A percentile compares a stretch with the other conserved stretches of the same genome.
These are phyloP conservation scores for Penicillium cataractarum DNA, from an alignment of 495 filamentous ascomycete species.

Conservation along the genomic window DNA sequence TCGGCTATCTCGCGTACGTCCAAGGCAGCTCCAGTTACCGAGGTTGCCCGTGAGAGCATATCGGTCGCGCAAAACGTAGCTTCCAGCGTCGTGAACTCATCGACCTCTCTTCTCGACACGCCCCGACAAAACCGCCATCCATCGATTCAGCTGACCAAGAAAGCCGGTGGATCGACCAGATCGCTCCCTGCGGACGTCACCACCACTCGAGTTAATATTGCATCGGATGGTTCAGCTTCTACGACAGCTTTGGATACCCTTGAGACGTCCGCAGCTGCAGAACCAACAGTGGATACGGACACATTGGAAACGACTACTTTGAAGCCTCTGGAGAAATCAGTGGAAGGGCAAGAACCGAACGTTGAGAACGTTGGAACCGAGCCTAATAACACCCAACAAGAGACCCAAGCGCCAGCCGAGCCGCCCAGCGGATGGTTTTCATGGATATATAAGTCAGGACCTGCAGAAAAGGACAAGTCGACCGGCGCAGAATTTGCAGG, in stretches of 20 bases:
- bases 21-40: conserved; percentile 72
- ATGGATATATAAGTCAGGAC: conserved; percentile 51
- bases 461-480: conserved; percentile 14
- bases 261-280: conserved; percentile 23
- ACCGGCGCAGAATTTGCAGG: conserved; percentile 12
- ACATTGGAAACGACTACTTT: conserved; percentile 16
- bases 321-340: conserved; percentile 24
- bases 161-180: conserved; percentile 43
- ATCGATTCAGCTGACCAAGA: conserved; percentile 48
- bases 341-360: conserved; percentile 20
- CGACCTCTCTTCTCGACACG: conserved; percentile 35
- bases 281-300: conserved; percentile 32
- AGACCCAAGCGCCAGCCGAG: conserved; percentile 18
- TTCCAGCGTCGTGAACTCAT: conserved; percentile 42
- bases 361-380: conserved; percentile 16
- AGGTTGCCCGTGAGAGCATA: conserved; percentile 78
- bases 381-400: conserved; percentile 8
- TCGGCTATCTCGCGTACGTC: conserved; percentile 57
- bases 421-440: conserved; percentile 60
- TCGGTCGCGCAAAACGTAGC: conserved; percentile 57
- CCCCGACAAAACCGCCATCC: conserved; percentile 34
- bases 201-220: conserved; percentile 55
- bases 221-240: conserved; percentile 48
- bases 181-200: conserved; percentile 53
- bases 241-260: conserved; percentile 33